Evolutionary conservation across 2,329 filamentous ascomycete species (phyloP), one percentile per base, ranked within the genome.

Genomic region (Talaromyces pinophilus): DNA sequence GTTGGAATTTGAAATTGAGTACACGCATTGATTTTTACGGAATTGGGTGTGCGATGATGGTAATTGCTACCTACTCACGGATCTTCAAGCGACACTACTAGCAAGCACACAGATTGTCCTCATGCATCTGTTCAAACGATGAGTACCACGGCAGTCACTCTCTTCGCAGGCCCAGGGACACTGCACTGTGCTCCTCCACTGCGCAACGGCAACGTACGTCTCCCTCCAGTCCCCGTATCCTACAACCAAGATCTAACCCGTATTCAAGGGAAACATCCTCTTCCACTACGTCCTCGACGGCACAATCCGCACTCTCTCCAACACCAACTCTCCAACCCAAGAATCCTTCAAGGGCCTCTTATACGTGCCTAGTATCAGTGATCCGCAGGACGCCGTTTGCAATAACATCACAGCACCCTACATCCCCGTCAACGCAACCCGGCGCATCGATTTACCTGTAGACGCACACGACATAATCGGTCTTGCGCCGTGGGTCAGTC

Each of bases 401-500:
- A 83, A 83, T 74, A 81, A 87, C 17, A 78, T 85, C 57, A 87
- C 90, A 50, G 83, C 83, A 48, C 77, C 84, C n/a, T 88, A 90
- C 71, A 84, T 97, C 8, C 92, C 93, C 1, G 72, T 77, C 44
- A 93, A 95, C 76, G 92, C 88, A 64, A 96, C 92, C 13, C 87
- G 90, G 17, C 85, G 86, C 71, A 76, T 79, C n/a, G 85, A 95
- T 72, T 85, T 97, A 17, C 83, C 84, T 22, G 87, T 90, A 70
- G 75, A 77, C 30, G 87, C 90, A 70, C 92, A 92, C 76, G 88
- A 90, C 64, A 82, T 93, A 62, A 87, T 97, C 71, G 93, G 91
- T 33, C 81, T 97, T 63, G 93, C 92, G 28, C 94, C 94, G 33
- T 98, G 94, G 93, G 87, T 92, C 71, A 90, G 85, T 68, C 81